A percentile compares a stretch with the other conserved stretches of the same genome.
Conservation (phyloP, 2,329 filamentous ascomycete genomes). For the Neonectria punicea region DNA sequence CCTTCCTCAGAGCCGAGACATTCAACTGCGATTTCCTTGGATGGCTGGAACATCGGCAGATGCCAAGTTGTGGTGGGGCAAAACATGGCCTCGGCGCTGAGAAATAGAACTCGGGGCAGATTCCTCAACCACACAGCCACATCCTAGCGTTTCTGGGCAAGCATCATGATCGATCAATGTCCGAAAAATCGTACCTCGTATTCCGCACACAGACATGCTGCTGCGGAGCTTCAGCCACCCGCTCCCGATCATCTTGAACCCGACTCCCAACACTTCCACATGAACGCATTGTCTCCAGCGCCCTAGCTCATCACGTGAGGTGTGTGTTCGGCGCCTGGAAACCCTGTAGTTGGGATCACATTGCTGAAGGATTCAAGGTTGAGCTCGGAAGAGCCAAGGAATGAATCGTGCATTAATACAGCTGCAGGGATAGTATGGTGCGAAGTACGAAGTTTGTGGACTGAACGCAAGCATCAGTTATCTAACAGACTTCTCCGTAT, state of each 20-base stretch:
- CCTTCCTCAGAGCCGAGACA: too few relatives aligned
- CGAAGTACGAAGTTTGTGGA: too few relatives aligned
- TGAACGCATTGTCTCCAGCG: background rate
- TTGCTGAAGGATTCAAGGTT: background rate
- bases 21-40: background rate
- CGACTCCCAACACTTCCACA: background rate
- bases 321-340: too few relatives aligned
- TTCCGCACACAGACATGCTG: too few relatives aligned
- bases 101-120: too few relatives aligned
- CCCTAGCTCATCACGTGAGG: too few relatives aligned
- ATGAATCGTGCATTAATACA: conserved; percentile 13
- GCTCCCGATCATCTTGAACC: background rate
- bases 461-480: too few relatives aligned
- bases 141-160: background rate
- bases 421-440: too few relatives aligned
- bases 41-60: background rate
- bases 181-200: too few relatives aligned
- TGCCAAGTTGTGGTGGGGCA: background rate
- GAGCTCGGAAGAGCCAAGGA: conserved; percentile 31
- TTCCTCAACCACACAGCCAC: background rate
- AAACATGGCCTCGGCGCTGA: background rate
- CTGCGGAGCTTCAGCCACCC: background rate
- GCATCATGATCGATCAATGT: background rate
- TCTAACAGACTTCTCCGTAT: too few relatives aligned
- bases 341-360: background rate